Base-by-base conservation (phyloP, 2,329 filamentous ascomycete species). In the Alternaria rosae region DNA sequence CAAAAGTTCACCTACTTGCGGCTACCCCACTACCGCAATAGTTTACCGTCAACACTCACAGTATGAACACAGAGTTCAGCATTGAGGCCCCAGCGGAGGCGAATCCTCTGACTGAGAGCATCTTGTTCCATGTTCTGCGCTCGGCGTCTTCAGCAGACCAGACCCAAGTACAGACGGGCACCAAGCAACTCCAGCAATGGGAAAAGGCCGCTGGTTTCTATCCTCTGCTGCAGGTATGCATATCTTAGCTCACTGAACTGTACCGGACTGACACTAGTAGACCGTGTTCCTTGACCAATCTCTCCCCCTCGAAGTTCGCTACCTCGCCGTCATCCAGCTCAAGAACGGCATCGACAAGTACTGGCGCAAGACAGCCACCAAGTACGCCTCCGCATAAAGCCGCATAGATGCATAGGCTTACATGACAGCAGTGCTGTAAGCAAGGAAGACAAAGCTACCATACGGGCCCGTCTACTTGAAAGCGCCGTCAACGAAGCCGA, bases 261-360 rank as follows among this genome's bases (percentile, higher is more conserved):
- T 9, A 26, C 11, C 5, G 4, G 10, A 11, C 69, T 76, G 44
- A 74, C 51, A 42, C 20, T 5, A 3, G 12, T 74, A 96, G 90
- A 86, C 90, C 70, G 87, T 93, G 35, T 97, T 94, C 77, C 86
- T 97, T 66, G 92, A 97, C 81, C 89, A 88, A 64, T 88, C 88
- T 2, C 83, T 96, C 1, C 91, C 92, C 1, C 81, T 88, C 60
- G 90, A 96, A 72, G 87, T 94, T 55, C 91, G 95, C 64, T 93
- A 97, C 74, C 89, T 97, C 11, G 92, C 94, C 57, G 88, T 98
- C 60, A 97, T 98, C 69, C 92, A 97, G 76, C 85, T 99, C 56
- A 98, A 98, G 78, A 97, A 98, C 78, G 95, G 94, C 57, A 94
- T 98, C 79, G 94, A 98, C 77, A 93, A 91, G 76, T 93, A 93